phyloP scores from a whole-genome alignment of 2,329 filamentous ascomycete species.

The Aspergillus quadricinctus region DNA sequence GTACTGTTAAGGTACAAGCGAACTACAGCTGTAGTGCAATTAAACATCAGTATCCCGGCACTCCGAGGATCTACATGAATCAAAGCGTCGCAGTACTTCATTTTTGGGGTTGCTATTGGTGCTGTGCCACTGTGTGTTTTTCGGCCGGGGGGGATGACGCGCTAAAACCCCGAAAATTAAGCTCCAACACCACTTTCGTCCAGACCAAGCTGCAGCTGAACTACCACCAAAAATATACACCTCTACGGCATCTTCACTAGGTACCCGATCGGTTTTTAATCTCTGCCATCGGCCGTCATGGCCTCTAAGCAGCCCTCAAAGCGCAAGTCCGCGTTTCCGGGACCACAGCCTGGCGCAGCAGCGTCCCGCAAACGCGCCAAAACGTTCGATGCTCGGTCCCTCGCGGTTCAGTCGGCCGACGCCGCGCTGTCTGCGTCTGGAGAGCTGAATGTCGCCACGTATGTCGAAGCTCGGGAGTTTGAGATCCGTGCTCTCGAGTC shows the following conservation, averaged over 20 bases:
- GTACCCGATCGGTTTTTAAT: neutral
- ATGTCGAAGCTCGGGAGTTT: conserved; percentile 79
- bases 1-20: neutral
- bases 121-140: conserved; percentile 8
- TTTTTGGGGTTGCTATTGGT: conserved; percentile 8
- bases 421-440: conserved; percentile 58
- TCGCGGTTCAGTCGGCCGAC: conserved; percentile 43
- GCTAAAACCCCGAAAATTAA: conserved; percentile 15
- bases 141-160: conserved; percentile 20
- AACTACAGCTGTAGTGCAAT: neutral
- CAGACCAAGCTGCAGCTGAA: conserved; percentile 1
- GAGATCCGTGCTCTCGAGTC: conserved; percentile 82
- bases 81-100: conserved; percentile 5
- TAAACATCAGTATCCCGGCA: conserved; percentile 6
- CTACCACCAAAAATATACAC: neutral
- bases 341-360: conserved; percentile 19
- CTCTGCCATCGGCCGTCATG: conserved; percentile 21
- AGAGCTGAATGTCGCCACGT: conserved; percentile 78
- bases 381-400: conserved; percentile 39
- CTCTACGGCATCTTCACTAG: neutral
- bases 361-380: conserved; percentile 41
- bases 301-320: conserved; percentile 28
- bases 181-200: conserved; percentile 6
- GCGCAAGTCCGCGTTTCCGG: conserved; percentile 25
- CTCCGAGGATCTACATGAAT: conserved; percentile 13